A percentile compares a stretch with the other conserved stretches of the same genome.
Conservation (phyloP, 176 grass and related monocot genomes). For the Olyra latifolia region DNA sequence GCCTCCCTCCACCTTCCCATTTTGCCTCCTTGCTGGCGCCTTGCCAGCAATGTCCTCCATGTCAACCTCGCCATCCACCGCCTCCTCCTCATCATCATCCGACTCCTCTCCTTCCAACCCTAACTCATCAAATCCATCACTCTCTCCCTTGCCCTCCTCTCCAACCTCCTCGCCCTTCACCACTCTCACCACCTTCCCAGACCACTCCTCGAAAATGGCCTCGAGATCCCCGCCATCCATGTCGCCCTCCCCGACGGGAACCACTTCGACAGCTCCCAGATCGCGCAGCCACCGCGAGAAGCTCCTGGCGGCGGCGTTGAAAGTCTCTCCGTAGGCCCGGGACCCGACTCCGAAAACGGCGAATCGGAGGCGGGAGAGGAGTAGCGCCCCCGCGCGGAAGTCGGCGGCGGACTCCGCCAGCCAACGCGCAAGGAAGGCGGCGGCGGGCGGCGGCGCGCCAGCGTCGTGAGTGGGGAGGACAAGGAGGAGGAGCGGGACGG, state of each 20-base stretch:
- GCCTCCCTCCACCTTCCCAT: constrained; percentile 34
- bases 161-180: constrained; percentile 59
- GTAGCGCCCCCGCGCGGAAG: constrained; percentile 68
- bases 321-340: constrained; percentile 55
- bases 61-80: constrained; percentile 57
- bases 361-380: constrained; percentile 66
- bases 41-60: constrained; percentile 98
- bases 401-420: constrained; percentile 62
- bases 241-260: constrained; percentile 67
- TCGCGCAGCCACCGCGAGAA: constrained; percentile 78
- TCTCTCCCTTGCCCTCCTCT: constrained; percentile 24
- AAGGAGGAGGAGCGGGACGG: constrained; percentile 52
- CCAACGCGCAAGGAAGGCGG: constrained; percentile 62
- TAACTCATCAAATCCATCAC: constrained; percentile 42
- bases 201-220: constrained; percentile 62
- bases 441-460: constrained; percentile 51
- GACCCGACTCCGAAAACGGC: constrained; percentile 84
- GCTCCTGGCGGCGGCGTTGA: constrained; percentile 72
- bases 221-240: constrained; percentile 70
- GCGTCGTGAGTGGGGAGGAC: constrained; percentile 77
- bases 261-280: constrained; percentile 73
- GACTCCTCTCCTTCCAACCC: constrained; percentile 52
- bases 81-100: constrained; percentile 44
- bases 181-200: constrained; percentile 49
- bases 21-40: constrained; percentile 43